A percentile compares a stretch with the other conserved stretches of the same genome.
These are phyloP conservation scores for Dianthus caryophyllus DNA, from an alignment of 148 eudicot genomes.

Conservation along the genomic window DNA sequence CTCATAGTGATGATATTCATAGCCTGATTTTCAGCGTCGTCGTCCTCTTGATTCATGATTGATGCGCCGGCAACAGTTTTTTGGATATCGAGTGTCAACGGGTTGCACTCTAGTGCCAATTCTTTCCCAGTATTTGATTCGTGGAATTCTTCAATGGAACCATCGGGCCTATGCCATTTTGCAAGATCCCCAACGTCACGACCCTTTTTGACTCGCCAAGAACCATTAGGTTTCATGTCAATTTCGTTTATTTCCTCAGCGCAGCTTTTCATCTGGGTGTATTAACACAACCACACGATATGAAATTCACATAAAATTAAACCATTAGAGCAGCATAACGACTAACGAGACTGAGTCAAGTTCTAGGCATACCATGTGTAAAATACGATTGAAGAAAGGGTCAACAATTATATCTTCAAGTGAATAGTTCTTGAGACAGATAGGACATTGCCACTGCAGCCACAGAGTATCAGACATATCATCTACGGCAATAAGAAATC, in stretches of 20 bases:
- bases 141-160: slow-evolving; percentile 31
- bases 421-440: slow-evolving; percentile 60
- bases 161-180: slow-evolving; percentile 79
- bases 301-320: slow-evolving; percentile 4
- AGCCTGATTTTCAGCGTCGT: slow-evolving; percentile 31
- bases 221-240: slow-evolving; percentile 60
- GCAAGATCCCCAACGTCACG: slow-evolving; percentile 47
- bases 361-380: slow-evolving; percentile 39
- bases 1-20: slow-evolving; percentile 62
- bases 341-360: slow-evolving; percentile 2
- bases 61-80: slow-evolving; percentile 34
- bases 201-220: slow-evolving; percentile 52
- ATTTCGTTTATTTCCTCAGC: slow-evolving; percentile 57
- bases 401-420: slow-evolving; percentile 52
- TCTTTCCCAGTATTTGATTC: slow-evolving; percentile 37
- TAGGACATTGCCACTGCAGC: slow-evolving; percentile 90
- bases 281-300: slow-evolving; percentile 6
- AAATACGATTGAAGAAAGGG: slow-evolving; percentile 55
- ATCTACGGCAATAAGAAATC: background rate
- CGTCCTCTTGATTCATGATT: slow-evolving; percentile 32
- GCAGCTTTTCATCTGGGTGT: slow-evolving; percentile 40
- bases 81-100: slow-evolving; percentile 34
- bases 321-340: slow-evolving; percentile 2
- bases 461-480: slow-evolving; percentile 15
- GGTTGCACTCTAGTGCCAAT: slow-evolving; percentile 34